Conservation (phyloP, 768 basidiomycete genomes). For the Cyathus striatus region DNA sequence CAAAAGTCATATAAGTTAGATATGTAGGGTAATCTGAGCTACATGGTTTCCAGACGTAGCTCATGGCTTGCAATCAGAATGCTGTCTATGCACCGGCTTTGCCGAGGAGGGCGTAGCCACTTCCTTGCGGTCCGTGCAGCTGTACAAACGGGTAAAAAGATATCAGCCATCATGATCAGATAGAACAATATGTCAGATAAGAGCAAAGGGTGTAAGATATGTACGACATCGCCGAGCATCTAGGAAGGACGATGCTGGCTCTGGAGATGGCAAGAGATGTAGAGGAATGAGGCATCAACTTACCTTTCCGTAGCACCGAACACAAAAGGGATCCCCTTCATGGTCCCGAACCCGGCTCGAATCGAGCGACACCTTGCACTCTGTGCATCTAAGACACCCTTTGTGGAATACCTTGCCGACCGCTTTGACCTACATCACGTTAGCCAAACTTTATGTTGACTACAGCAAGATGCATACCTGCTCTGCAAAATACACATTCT, state of each 20-base stretch:
- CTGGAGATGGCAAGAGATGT: neutral
- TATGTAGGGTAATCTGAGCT: too few relatives aligned
- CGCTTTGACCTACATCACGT: slow-evolving; percentile 78
- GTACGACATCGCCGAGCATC: too few relatives aligned
- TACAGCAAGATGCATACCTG: slow-evolving; percentile 55
- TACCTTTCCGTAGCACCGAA: slow-evolving; percentile 70
- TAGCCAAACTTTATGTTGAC: too few relatives aligned
- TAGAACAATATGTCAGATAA: neutral
- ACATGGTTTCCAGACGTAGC: too few relatives aligned
- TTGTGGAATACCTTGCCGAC: slow-evolving; percentile 80
- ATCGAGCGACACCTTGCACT: slow-evolving; percentile 66
- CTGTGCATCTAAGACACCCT: slow-evolving; percentile 68
- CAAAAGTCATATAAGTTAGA: neutral
- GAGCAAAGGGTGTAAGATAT: neutral
- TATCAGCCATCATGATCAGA: neutral
- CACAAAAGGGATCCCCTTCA: slow-evolving; percentile 67
- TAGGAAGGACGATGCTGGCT: too few relatives aligned
- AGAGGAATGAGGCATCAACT: slow-evolving; percentile 2
- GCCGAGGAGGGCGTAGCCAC: slow-evolving; percentile 68
- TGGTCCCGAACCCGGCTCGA: slow-evolving; percentile 71
- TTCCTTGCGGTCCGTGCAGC: slow-evolving; percentile 71
- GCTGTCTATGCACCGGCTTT: slow-evolving; percentile 27
- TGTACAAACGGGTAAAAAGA: slow-evolving; percentile 18
- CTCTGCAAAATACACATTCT: slow-evolving; percentile 84
- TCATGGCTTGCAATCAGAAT: too few relatives aligned